Evolutionary conservation across 2,329 filamentous ascomycete species (phyloP), one percentile per base, ranked within the genome.

Genomic region (Mollisia scopiformis): DNA sequence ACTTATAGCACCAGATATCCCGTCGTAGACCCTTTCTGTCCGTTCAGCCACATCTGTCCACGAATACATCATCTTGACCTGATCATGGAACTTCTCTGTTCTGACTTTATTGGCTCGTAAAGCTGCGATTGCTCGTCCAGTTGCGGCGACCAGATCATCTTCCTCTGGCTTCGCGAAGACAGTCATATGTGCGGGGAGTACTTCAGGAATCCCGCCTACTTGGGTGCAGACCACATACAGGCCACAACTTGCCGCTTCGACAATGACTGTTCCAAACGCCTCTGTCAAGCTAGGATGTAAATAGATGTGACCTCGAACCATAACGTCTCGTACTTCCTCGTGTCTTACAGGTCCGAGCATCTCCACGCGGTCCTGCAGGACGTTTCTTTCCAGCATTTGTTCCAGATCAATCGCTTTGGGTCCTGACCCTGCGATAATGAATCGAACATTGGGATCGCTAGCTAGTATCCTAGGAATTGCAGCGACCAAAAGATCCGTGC

Each of bases 11-110:
- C 93, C 93, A 2, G 88, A 92, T 68, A 99, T 96, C 51, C 95
- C 92, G 73, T 96, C 88, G 76, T 99, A 99, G 0, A 99, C 95
- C 30, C 94, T 85, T 77, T 99, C 95, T 0, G 95, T 98, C 58
- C 95, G 90, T 69, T 90, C 85, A 14, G 95, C 95, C 28, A 99
- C 94, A 74, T 99, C 94, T 28, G 91, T 91, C 95, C 95, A 99
- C 1, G 92, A 96, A 78, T 99, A 99, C 95, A 98, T 98, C 79
- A 91, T 91, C 76, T 94, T 93, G 64, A 99, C 95, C 75, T 98
- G 91, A 67, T 97, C 94, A 74, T 99, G 95, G 73, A 99, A 99
- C 43, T 89, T 86, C 74, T 98, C 94, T 0, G 95, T 96, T 64
- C 92, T 88, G 28, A 99, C 90, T 69, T 89, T 92, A 68, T 93